Evolutionary conservation across 2,329 filamentous ascomycete genomes (phyloP), one percentile per base, ranked within the genome.

Genomic region (Fusarium sp.): DNA sequence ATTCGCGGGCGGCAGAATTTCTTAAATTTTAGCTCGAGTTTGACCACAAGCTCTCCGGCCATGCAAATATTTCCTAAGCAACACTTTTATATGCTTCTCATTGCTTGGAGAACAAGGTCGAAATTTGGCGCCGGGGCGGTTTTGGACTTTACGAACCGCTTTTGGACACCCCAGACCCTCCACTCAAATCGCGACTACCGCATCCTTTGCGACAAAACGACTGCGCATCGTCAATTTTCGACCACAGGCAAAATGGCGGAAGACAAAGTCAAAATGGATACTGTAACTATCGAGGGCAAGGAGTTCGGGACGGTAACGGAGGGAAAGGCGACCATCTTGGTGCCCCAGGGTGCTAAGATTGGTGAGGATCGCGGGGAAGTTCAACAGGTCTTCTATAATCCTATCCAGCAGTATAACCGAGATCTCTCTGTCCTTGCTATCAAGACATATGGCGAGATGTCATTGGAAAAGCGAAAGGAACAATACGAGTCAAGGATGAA

Each of bases 381-480:
- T 38, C 87, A 90, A 72, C 92, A 95, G 74, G 97, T 99, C 57
- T 99, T 99, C 77, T 99, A 99, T 86, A 99, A 99, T 74, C 95
- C 96, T 0, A 98, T 99, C 56, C 96, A 99, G 78, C 96, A 99
- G 78, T 99, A 98, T 85, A 99, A 99, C 80, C 92, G 97, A 46
- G 96, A 99, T 77, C 81, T 99, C 70, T 98, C 93, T 64, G 93
- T 98, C 26, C 86, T 99, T 16, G 93, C 93, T 2, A 97, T 99
- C 79, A 93, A 93, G 76, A 92, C 92, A 0, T 97, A 95, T 78
- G 93, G 93, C 2, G 90, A 96, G 71, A 89, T 93, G 31, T 77
- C 72, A 35, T 71, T 89, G 20, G 81, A 85, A 33, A 82, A 80
- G 73, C 82, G 81, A 61, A 80, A 79, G 28, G 80, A 81, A 64